phyloP scores from a whole-genome alignment of 202 grass and related monocot species.

The Tripidium arundinaceum region DNA sequence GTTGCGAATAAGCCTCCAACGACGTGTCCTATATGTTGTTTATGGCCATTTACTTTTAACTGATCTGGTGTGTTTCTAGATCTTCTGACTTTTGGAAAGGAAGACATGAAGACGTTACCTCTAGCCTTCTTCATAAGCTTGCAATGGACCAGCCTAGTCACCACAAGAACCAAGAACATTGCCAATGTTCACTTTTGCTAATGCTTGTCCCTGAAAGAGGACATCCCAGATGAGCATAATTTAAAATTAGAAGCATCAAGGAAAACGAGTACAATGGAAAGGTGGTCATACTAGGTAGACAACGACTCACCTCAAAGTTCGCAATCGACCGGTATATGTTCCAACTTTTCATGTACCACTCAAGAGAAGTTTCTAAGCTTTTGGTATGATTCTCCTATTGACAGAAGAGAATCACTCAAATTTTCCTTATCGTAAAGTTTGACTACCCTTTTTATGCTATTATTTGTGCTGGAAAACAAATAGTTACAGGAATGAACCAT shows the following conservation, averaged over 20 bases:
- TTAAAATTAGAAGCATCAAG: conserved; percentile 14
- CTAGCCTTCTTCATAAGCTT: conserved; percentile 95
- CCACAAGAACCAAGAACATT: conserved; percentile 74
- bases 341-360: conserved; percentile 94
- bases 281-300: conserved; percentile 23
- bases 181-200: conserved; percentile 93
- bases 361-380: conserved; percentile 83
- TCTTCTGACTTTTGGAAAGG: conserved; percentile 15
- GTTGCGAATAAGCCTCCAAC: not conserved
- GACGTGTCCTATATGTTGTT: conserved; percentile 6
- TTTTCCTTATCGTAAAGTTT: conserved; percentile 74
- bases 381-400: conserved; percentile 78
- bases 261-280: conserved; percentile 7
- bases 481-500: conserved; percentile 25
- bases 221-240: not conserved
- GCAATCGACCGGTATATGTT: conserved; percentile 58
- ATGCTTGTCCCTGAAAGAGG: conserved; percentile 82
- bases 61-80: conserved; percentile 2
- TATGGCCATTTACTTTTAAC: conserved; percentile 24
- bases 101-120: conserved; percentile 47
- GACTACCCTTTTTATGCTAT: conserved; percentile 70
- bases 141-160: conserved; percentile 67
- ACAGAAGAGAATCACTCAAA: conserved; percentile 64
- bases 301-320: conserved; percentile 60
- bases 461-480: conserved; percentile 68